Percentiles rank a stretch among this genome's conserved stretches.
Conservation (phyloP, 2,329 filamentous ascomycete species). For the Calonectria multiphialidica region DNA sequence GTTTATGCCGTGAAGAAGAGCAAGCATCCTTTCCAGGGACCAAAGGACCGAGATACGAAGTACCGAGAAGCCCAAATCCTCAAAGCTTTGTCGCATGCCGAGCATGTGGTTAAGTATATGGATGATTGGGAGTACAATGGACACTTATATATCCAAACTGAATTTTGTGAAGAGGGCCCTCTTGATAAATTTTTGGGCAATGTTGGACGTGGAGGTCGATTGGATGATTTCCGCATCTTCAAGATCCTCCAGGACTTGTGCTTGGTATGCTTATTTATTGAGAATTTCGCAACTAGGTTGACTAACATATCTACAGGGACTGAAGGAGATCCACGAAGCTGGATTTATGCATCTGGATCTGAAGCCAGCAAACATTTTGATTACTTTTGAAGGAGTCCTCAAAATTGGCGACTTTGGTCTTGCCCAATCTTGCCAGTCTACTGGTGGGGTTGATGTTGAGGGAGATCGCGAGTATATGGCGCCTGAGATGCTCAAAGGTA, state of each 20-base stretch:
- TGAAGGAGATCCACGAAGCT: constrained; percentile 90
- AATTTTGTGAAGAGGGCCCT: constrained; percentile 95
- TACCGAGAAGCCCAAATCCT: constrained; percentile 87
- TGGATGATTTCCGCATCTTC: constrained; percentile 99
- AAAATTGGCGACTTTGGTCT: constrained; percentile 91
- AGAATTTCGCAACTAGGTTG: neutral
- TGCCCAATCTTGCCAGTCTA: constrained; percentile 83
- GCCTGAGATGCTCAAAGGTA: constrained; percentile 88
- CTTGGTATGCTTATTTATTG: constrained; percentile 69
- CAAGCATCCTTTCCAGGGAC: constrained; percentile 81
- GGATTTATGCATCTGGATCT: constrained; percentile 89
- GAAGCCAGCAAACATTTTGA: constrained; percentile 87
- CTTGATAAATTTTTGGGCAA: constrained; percentile 87
- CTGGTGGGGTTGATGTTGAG: constrained; percentile 85
- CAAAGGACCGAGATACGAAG: constrained; percentile 84
- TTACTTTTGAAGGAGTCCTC: constrained; percentile 83
- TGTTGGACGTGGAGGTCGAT: constrained; percentile 83
- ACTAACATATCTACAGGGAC: constrained; percentile 67
- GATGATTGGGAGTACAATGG: constrained; percentile 89
- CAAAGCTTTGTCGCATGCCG: constrained; percentile 79
- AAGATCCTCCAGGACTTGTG: constrained; percentile 92
- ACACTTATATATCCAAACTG: constrained; percentile 96
- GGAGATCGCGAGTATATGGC: constrained; percentile 97
- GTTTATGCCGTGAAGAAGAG: constrained; percentile 97
- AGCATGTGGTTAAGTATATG: constrained; percentile 87